Evolutionary conservation across 305 asterid species (phyloP).

Genomic region (Solanum hybrid): DNA sequence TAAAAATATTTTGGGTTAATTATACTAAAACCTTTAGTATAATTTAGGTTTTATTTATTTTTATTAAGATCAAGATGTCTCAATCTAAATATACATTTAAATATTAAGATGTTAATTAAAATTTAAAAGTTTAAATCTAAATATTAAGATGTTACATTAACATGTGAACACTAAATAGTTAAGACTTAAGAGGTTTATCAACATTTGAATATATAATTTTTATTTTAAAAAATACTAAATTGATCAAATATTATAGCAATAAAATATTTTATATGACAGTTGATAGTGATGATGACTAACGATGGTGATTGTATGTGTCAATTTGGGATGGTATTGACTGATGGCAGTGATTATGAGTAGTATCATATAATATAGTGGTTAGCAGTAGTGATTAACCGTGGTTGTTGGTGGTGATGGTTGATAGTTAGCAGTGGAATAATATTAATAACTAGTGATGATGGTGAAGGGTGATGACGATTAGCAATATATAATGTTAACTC

Average conservation of each 20-base stretch:
- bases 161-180: neutral
- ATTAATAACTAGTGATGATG: neutral
- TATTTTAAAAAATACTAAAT: too few species aligned
- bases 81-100: neutral
- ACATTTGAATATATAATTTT: neutral
- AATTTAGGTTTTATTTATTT: neutral
- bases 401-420: neutral
- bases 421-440: too few species aligned
- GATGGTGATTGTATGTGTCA: neutral
- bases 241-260: neutral
- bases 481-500: neutral
- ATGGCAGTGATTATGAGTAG: neutral
- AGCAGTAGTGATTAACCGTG: neutral
- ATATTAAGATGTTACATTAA: neutral
- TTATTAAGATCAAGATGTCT: neutral
- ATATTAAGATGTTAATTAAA: neutral
- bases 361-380: neutral
- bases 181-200: neutral
- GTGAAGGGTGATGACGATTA: neutral
- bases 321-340: neutral
- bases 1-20: neutral
- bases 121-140: neutral
- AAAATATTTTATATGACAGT: neutral
- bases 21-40: neutral
- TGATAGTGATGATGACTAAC: neutral